Evolutionary conservation across 345 rosid genomes (phyloP).

Genomic region (Corymbia maculata): DNA sequence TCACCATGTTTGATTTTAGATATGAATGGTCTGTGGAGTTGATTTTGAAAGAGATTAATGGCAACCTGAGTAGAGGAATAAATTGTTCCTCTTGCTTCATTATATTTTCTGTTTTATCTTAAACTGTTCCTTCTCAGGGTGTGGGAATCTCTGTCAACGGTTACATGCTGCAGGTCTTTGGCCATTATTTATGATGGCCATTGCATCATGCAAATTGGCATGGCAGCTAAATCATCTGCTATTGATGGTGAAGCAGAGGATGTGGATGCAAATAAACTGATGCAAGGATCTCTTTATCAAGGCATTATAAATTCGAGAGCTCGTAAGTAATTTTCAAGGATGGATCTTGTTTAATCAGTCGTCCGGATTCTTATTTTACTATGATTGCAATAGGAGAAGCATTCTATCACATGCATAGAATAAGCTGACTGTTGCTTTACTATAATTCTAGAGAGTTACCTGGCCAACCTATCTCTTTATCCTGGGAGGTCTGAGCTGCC

Average conservation of each 20-base stretch:
- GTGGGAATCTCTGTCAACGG: constrained; percentile 69
- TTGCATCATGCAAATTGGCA: constrained; percentile 66
- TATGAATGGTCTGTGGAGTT: background rate
- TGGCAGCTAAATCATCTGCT: constrained; percentile 46
- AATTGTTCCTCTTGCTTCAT: background rate
- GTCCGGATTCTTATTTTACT: background rate
- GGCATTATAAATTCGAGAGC: constrained; percentile 64
- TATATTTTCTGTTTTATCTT: background rate
- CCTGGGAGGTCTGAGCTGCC: constrained; percentile 87
- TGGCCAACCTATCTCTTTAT: constrained; percentile 86
- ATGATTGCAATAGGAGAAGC: background rate
- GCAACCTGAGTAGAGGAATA: background rate
- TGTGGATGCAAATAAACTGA: constrained; percentile 50
- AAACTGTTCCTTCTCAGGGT: constrained; percentile 30
- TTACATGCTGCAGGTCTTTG: constrained; percentile 68
- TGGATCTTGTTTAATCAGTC: background rate
- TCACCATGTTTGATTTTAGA: background rate
- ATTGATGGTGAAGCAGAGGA: constrained; percentile 18
- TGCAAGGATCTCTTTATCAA: constrained; percentile 61
- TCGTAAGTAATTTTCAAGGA: constrained; percentile 32
- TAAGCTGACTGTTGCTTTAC: background rate
- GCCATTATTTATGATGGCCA: constrained; percentile 48
- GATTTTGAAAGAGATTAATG: background rate
- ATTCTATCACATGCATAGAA: background rate
- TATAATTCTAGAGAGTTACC: constrained; percentile 59